A percentile compares a stretch with the other conserved stretches of the same genome.
Conservation (phyloP, 1,284 basidiomycete species). For the Pseudozyma hubeiensis region DNA sequence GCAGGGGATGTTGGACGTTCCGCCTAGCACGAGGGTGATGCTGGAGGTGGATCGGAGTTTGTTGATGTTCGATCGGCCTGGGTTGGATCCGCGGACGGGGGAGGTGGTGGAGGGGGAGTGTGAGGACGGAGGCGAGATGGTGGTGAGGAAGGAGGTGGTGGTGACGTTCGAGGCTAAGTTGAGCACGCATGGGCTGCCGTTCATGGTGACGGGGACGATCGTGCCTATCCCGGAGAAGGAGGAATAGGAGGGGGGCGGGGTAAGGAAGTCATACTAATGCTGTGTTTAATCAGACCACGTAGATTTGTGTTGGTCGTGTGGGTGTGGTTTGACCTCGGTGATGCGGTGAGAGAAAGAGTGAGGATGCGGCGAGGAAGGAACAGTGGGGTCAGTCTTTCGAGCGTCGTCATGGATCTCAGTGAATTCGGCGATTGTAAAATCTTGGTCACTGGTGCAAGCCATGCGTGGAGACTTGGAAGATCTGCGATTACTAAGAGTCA, state of each 20-base stretch:
- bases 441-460: too few species aligned
- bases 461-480: too few species aligned
- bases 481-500: too few species aligned
- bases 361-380: too few species aligned
- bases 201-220: conserved; percentile 26
- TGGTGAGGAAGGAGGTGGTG: conserved; percentile 11
- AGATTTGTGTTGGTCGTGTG: too few species aligned
- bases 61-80: conserved; percentile 38
- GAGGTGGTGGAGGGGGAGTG: conserved; percentile 27
- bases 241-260: background rate
- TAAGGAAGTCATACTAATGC: too few species aligned
- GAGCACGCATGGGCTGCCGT: conserved; percentile 41
- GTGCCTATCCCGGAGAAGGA: conserved; percentile 25
- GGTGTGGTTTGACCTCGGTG: too few species aligned
- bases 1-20: conserved; percentile 4
- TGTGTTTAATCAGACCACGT: too few species aligned
- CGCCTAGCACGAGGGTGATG: conserved; percentile 17
- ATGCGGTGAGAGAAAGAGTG: too few species aligned
- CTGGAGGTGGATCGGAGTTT: conserved; percentile 41
- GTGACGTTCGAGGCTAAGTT: conserved; percentile 50
- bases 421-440: too few species aligned
- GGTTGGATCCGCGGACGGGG: conserved; percentile 39
- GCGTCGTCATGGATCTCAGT: too few species aligned
- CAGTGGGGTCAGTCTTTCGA: too few species aligned
- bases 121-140: conserved; percentile 26